A percentile compares a stretch with the other conserved stretches of the same genome.
Conservation (phyloP, 2,329 filamentous ascomycete genomes). For the Penicillium verrucosum region DNA sequence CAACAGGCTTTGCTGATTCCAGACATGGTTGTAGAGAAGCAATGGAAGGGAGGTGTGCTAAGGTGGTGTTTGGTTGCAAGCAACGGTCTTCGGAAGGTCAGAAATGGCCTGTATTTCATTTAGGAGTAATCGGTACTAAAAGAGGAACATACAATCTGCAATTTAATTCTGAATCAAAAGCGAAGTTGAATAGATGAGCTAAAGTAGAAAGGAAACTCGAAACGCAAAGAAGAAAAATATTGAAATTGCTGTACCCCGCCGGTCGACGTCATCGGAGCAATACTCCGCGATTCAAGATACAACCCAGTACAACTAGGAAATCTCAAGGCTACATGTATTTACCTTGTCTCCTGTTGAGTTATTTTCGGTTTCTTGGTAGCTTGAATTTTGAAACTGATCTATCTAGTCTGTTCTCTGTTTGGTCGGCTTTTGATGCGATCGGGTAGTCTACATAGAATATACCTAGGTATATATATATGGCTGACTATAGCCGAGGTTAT, state of each 20-base stretch:
- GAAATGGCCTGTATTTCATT: slow-evolving; percentile 12
- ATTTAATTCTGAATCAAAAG: not conserved
- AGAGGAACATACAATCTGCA: not conserved
- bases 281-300: slow-evolving; percentile 11
- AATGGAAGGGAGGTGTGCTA: slow-evolving; percentile 18
- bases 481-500: not conserved
- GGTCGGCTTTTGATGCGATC: not conserved
- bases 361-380: too few relatives aligned
- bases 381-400: not conserved
- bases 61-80: slow-evolving; percentile 8
- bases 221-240: not conserved
- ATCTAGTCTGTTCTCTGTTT: not conserved
- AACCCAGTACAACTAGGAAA: not conserved
- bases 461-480: not conserved
- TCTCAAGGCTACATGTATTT: not conserved
- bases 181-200: not conserved
- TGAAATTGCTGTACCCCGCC: slow-evolving; percentile 11
- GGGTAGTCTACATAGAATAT: not conserved
- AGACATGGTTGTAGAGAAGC: slow-evolving; percentile 34
- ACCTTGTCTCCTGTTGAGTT: too few relatives aligned
- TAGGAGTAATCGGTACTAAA: not conserved
- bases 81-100: slow-evolving; percentile 25
- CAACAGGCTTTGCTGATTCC: slow-evolving; percentile 46
- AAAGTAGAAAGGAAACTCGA: not conserved
- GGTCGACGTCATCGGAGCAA: slow-evolving; percentile 22